A percentile compares a stretch with the other conserved stretches of the same genome.
Conservation (phyloP, 176 grass and related monocot genomes). For the barley (Hordeum vulgare) region DNA sequence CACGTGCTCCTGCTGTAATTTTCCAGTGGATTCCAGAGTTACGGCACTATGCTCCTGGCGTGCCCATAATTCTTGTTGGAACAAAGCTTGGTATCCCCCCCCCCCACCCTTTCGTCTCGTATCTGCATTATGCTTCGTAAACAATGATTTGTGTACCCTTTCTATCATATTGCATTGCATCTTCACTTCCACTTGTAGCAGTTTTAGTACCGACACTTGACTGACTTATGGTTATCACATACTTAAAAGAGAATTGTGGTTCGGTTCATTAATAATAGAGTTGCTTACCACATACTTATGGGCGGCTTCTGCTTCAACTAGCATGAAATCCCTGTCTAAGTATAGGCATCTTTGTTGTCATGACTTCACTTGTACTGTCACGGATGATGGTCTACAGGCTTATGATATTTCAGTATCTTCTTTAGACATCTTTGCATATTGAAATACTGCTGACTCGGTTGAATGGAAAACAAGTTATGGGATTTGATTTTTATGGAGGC, state of each 20-base stretch:
- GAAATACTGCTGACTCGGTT: neutral
- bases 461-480: neutral
- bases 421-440: neutral
- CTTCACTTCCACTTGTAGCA: neutral
- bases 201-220: neutral
- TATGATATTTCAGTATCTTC: neutral
- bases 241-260: too few relatives aligned
- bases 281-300: too few relatives aligned
- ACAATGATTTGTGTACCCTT: neutral
- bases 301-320: neutral
- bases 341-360: neutral
- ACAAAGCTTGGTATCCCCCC: slow-evolving; percentile 64
- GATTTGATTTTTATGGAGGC: neutral
- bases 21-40: slow-evolving; percentile 77
- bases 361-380: neutral
- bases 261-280: too few relatives aligned
- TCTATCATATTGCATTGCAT: neutral
- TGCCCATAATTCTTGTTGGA: slow-evolving; percentile 65
- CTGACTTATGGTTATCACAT: neutral
- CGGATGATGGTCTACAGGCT: neutral
- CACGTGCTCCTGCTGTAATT: neutral
- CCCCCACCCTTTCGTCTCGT: neutral
- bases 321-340: too few relatives aligned
- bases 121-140: neutral
- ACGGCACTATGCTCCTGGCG: slow-evolving; percentile 72